phyloP scores from a whole-genome alignment of 2,329 filamentous ascomycete species.

The Cytospora schulzeri region DNA sequence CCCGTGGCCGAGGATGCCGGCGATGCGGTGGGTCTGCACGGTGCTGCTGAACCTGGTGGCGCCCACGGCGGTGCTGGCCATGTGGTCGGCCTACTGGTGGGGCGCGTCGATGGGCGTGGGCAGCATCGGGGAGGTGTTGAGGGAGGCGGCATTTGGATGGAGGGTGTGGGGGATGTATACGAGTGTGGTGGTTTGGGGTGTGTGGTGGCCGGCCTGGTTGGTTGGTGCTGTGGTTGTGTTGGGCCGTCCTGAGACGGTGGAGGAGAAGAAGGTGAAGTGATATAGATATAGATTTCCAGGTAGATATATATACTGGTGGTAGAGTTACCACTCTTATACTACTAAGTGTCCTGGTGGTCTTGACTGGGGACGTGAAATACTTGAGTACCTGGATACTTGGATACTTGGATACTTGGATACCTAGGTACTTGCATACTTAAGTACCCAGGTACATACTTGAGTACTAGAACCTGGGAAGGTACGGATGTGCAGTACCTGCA shows the following conservation, averaged over 20 bases:
- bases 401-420: neutral
- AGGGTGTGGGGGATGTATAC: slow-evolving; percentile 88
- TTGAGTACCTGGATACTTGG: too few species aligned
- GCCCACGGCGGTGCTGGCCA: slow-evolving; percentile 59
- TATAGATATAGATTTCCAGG: neutral
- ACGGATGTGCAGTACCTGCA: too few species aligned
- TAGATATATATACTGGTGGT: neutral
- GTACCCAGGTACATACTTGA: neutral
- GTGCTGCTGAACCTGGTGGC: slow-evolving; percentile 61
- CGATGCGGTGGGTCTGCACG: slow-evolving; percentile 46
- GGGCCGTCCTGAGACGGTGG: slow-evolving; percentile 37
- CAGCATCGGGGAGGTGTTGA: slow-evolving; percentile 61
- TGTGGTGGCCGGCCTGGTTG: slow-evolving; percentile 95
- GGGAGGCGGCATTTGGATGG: slow-evolving; percentile 82
- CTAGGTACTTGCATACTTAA: neutral
- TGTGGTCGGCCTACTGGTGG: slow-evolving; percentile 45
- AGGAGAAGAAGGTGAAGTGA: slow-evolving; percentile 19
- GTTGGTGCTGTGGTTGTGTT: slow-evolving; percentile 61
- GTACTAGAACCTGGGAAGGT: too few species aligned
- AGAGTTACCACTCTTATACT: neutral
- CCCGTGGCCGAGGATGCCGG: slow-evolving; percentile 46
- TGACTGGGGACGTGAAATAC: too few species aligned
- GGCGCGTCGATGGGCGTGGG: slow-evolving; percentile 29
- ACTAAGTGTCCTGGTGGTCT: too few species aligned
- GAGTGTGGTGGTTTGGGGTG: slow-evolving; percentile 85